A percentile compares a stretch with the other conserved stretches of the same genome.
Conservation (phyloP, 345 rosid species). For the Bruguiera sexangula region DNA sequence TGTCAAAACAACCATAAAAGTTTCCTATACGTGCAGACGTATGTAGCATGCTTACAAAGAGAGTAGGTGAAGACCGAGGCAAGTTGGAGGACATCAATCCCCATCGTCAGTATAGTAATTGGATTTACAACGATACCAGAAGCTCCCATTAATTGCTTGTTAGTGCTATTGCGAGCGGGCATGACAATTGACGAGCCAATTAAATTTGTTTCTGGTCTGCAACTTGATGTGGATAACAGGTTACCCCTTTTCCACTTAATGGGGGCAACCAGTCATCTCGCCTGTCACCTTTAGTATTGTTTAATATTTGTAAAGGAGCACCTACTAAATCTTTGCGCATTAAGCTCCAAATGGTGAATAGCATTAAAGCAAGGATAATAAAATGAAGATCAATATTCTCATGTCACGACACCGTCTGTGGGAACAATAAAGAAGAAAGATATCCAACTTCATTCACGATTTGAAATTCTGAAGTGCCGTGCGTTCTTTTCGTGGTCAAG, state of each 20-base stretch:
- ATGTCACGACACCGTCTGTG: not conserved
- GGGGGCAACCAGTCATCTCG: not conserved
- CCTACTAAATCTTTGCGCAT: not conserved
- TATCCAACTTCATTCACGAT: not conserved
- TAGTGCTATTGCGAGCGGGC: not conserved
- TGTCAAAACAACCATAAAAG: conserved; percentile 12
- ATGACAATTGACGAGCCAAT: conserved; percentile 4
- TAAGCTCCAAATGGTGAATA: not conserved
- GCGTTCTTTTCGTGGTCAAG: no score
- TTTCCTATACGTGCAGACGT: not conserved
- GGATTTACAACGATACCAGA: not conserved
- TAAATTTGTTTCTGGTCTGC: not conserved
- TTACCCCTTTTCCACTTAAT: not conserved
- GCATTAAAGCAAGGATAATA: not conserved
- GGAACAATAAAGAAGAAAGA: not conserved
- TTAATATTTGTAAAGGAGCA: no score
- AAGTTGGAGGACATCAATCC: not conserved
- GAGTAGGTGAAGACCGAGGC: not conserved
- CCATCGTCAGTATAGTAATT: not conserved
- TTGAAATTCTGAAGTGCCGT: not conserved
- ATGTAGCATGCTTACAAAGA: not conserved
- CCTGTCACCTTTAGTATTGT: no score
- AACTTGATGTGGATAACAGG: not conserved
- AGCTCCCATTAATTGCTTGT: not conserved
- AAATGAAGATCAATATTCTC: not conserved